phyloP scores from a whole-genome alignment of 2,329 filamentous ascomycete species.

The Basipetospora chlamydospora region DNA sequence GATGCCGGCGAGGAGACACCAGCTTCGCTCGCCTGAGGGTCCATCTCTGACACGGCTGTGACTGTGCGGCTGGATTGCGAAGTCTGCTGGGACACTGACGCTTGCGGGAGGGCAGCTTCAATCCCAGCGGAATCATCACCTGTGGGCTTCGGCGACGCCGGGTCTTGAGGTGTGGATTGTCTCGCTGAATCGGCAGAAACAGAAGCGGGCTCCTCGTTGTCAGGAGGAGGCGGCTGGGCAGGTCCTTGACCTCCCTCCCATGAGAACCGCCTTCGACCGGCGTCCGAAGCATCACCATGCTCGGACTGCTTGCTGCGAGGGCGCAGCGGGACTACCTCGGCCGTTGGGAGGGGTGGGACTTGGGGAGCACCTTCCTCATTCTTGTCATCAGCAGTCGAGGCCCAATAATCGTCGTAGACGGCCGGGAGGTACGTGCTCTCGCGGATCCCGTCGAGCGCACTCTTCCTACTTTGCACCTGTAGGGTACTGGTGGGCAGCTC shows the following conservation, averaged over 20 bases:
- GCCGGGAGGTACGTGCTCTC: constrained; percentile 50
- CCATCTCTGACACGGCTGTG: not conserved
- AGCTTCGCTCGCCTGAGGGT: not conserved
- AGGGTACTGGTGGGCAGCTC: not conserved
- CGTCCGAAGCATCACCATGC: not conserved
- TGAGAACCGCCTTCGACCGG: constrained; percentile 1
- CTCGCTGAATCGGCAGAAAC: too few relatives aligned
- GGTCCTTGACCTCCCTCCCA: constrained; percentile 4
- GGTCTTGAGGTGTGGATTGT: not conserved
- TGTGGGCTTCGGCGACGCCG: not conserved
- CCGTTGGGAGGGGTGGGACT: not conserved
- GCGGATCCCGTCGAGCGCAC: constrained; percentile 12
- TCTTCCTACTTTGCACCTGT: constrained; percentile 2
- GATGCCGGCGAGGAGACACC: not conserved
- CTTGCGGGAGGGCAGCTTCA: not conserved
- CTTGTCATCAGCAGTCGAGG: constrained; percentile 17
- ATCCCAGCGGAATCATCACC: not conserved
- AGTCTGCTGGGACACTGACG: constrained; percentile 18
- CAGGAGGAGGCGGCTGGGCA: too few relatives aligned
- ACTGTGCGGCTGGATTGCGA: constrained; percentile 17
- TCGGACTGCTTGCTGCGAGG: not conserved
- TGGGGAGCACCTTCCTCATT: not conserved
- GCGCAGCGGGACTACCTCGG: constrained; percentile 1
- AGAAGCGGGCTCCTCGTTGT: too few relatives aligned
- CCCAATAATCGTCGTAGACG: constrained; percentile 57